Evolutionary conservation across 805 yeast genomes (phyloP).

Genomic region (Saitoella complicata): DNA sequence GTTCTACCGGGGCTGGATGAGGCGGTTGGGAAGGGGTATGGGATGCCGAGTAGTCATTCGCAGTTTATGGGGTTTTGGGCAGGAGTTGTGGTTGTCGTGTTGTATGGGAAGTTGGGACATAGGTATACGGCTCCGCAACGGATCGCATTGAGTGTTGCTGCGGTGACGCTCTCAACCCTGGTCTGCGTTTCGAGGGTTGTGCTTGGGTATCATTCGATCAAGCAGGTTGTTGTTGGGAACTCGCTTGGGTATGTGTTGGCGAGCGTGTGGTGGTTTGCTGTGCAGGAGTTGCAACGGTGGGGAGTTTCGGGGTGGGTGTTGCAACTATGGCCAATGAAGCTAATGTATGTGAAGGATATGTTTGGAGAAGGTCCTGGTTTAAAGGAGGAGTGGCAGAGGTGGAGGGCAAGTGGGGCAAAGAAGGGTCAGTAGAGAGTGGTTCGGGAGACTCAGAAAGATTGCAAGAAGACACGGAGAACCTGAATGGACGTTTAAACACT

Average conservation of each 20-base stretch:
- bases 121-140: background rate
- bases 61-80: conserved; percentile 58
- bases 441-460: too few species aligned
- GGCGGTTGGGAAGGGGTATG: conserved; percentile 30
- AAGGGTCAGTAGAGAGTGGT: too few species aligned
- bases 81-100: background rate
- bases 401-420: too few species aligned
- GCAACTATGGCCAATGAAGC: too few species aligned
- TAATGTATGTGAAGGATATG: too few species aligned
- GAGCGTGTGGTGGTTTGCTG: background rate
- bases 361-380: too few species aligned
- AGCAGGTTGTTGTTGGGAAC: background rate
- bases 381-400: too few species aligned
- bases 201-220: background rate
- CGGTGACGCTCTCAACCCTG: background rate
- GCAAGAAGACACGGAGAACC: too few species aligned
- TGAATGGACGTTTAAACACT: too few species aligned
- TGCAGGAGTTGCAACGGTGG: background rate
- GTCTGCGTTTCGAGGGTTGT: background rate
- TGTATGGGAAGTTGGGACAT: background rate
- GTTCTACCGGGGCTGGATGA: background rate
- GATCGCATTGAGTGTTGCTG: background rate
- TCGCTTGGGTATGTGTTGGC: background rate
- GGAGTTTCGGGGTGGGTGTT: too few species aligned
- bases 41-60: conserved; percentile 80